phyloP scores from a whole-genome alignment of 306 rosid species.

The Pyrus betulifolia region DNA sequence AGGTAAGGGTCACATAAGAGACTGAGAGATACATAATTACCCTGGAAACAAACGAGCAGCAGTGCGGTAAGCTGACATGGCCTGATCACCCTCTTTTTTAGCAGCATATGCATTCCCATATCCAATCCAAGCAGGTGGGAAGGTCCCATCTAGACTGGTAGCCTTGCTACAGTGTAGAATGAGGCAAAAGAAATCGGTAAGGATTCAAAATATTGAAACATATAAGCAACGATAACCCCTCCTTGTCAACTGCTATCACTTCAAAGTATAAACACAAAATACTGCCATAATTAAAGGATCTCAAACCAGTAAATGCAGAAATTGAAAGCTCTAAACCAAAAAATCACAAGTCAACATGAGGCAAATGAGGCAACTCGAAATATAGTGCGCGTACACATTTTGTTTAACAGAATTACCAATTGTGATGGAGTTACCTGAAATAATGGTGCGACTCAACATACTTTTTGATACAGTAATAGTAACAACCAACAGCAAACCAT shows the following conservation, averaged over 20 bases:
- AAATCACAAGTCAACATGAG: neutral
- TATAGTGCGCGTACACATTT: neutral
- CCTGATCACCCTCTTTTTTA: conserved; percentile 97
- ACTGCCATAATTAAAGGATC: neutral
- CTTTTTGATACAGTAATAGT: conserved; percentile 92
- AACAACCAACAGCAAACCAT: conserved; percentile 99
- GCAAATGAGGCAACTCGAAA: neutral
- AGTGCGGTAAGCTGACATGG: conserved; percentile 93
- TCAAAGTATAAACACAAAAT: neutral
- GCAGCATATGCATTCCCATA: conserved; percentile 91
- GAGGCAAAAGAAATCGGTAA: conserved; percentile 17
- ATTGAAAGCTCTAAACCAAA: neutral
- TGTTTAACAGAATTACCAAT: neutral
- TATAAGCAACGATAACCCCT: neutral
- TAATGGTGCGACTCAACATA: conserved; percentile 81
- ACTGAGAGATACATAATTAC: conserved; percentile 25
- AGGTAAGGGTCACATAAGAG: neutral
- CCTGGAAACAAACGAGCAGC: conserved; percentile 99
- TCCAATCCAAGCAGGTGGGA: conserved; percentile 97
- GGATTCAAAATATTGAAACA: neutral
- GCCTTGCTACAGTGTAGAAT: conserved; percentile 61
- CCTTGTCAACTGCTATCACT: neutral
- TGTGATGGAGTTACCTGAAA: conserved; percentile 53
- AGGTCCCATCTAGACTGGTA: conserved; percentile 82
- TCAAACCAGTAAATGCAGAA: neutral